Base-by-base conservation (phyloP, 352 stramenopile species). In the Heterotrichella gracilis region DNA sequence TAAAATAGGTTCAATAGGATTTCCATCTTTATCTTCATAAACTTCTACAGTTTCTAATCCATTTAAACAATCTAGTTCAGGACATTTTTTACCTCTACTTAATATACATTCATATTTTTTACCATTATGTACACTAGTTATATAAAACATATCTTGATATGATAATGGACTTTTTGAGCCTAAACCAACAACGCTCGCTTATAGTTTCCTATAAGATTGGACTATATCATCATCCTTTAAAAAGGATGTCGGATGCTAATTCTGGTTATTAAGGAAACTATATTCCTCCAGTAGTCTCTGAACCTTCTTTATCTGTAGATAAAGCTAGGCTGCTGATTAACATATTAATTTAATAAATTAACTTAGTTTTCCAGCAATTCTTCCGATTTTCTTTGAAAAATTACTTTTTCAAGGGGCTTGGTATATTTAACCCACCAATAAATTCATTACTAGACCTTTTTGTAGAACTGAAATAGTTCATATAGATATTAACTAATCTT, bases 141-240 rank as follows among this genome's bases (percentile, higher is more conserved):
- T 22, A n/a, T n/a, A 24, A 66, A 66, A 66, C 21, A 24, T 66
- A 22, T 66, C 41, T 66, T n/a, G 21, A 66, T 66, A 66, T 24
- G 41, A 66, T n/a, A 66, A 66, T n/a, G 41, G 41, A 24, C n/a
- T 24, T 22, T 66, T 66, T 66, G 41, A 66, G 23, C 41, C 41
- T n/a, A 66, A 22, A 24, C 41, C 41, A n/a, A n/a, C n/a, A n/a
- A n/a, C n/a, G n/a, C n/a, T n/a, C n/a, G n/a, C n/a, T n/a, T n/a
- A n/a, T n/a, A n/a, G n/a, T n/a, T n/a, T n/a, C n/a, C n/a, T n/a
- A n/a, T n/a, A n/a, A n/a, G n/a, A n/a, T 66, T 22, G 41, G 41
- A 66, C 41, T 66, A 66, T 66, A 66, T 66, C 41, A 66, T 66
- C 41, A 66, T 66, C 41, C 41, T 66, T 66, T 24, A 22, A 66